Conservation (phyloP, 2,329 filamentous ascomycete species). For the Fusarium nanum region DNA sequence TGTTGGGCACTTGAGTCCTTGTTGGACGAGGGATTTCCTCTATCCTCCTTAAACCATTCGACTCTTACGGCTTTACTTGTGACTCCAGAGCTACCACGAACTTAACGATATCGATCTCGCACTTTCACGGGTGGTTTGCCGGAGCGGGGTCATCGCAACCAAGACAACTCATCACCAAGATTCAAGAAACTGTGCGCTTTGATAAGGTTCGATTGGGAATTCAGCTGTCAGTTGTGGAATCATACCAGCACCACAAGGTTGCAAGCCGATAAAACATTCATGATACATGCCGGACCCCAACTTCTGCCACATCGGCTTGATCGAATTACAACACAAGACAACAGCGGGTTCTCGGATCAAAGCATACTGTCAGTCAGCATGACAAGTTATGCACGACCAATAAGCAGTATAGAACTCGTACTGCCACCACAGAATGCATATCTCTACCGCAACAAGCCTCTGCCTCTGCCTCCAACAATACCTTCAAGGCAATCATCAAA, state of each 20-base stretch:
- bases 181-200: slow-evolving; percentile 28
- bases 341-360: slow-evolving; percentile 1
- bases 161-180: slow-evolving; percentile 16
- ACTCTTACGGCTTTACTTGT: background rate
- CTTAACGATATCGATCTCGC: slow-evolving; percentile 2
- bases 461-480: slow-evolving; percentile 37
- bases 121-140: background rate
- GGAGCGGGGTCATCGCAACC: slow-evolving; percentile 3
- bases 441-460: slow-evolving; percentile 38
- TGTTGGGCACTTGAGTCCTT: slow-evolving; percentile 21
- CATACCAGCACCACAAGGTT: slow-evolving; percentile 19
- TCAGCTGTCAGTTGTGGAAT: slow-evolving; percentile 14
- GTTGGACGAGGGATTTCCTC: slow-evolving; percentile 11
- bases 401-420: slow-evolving; percentile 34
- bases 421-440: slow-evolving; percentile 42
- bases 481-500: slow-evolving; percentile 19
- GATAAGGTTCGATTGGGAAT: slow-evolving; percentile 15
- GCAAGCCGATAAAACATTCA: slow-evolving; percentile 25
- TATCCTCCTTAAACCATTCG: background rate
- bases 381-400: slow-evolving; percentile 27
- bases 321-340: slow-evolving; percentile 2
- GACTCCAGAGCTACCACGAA: background rate
- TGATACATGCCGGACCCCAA: slow-evolving; percentile 28
- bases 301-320: slow-evolving; percentile 11
- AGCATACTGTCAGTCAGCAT: slow-evolving; percentile 21